Evolutionary conservation across 2,329 filamentous ascomycete species (phyloP).

Genomic region (Fusarium sambucinum): DNA sequence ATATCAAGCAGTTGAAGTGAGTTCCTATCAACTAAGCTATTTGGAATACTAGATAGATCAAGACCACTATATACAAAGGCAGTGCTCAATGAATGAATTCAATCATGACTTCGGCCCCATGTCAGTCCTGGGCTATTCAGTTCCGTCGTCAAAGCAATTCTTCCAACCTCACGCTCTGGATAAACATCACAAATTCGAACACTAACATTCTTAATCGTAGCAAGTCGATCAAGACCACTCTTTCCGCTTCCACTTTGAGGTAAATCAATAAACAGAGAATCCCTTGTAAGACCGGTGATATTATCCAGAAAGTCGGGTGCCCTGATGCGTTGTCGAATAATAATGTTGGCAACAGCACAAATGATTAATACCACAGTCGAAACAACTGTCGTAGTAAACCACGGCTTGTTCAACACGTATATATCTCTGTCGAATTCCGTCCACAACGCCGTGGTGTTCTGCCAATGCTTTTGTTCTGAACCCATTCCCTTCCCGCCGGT

Average conservation of each 20-base stretch:
- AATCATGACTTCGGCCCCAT: neutral
- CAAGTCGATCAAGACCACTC: neutral
- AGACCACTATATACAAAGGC: neutral
- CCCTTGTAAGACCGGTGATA: rapidly evolving
- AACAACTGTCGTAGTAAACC: rapidly evolving
- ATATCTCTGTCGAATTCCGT: rapidly evolving
- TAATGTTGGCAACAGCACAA: neutral
- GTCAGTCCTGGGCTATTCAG: neutral
- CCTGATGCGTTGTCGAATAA: neutral
- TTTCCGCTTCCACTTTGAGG: neutral
- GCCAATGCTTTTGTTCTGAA: conserved; percentile 12
- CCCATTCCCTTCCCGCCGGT: neutral
- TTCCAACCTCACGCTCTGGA: neutral
- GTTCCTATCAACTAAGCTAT: too few relatives aligned
- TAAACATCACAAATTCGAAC: neutral
- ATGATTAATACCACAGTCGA: rapidly evolving
- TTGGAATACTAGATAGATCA: too few relatives aligned
- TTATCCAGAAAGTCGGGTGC: neutral
- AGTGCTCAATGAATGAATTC: neutral
- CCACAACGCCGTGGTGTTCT: neutral
- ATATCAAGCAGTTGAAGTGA: too few relatives aligned
- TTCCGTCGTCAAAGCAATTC: neutral
- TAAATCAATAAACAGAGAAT: neutral
- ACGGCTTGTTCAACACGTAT: neutral
- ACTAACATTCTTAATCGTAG: neutral